Percentiles rank a stretch among this genome's conserved stretches.
These are phyloP conservation scores for Venturia oleaginea DNA, from an alignment of 2,329 filamentous ascomycete species.

Conservation along the genomic window DNA sequence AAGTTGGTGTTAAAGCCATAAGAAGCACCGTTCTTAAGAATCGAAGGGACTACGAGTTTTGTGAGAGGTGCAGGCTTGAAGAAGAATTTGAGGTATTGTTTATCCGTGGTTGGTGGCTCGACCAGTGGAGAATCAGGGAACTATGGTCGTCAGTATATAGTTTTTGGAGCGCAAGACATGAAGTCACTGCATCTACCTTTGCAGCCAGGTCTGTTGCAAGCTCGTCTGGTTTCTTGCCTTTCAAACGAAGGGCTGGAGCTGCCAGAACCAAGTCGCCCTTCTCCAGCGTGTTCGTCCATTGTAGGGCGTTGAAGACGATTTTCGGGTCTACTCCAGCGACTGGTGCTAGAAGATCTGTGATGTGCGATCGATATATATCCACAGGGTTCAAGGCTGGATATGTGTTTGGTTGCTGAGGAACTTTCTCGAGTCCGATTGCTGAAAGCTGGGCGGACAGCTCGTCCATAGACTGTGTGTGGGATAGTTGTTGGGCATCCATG, in stretches of 20 bases:
- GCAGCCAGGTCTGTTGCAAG: conserved; percentile 46
- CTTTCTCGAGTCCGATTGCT: conserved; percentile 28
- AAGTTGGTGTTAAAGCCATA: conserved; percentile 56
- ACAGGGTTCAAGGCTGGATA: conserved; percentile 64
- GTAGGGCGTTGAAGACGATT: conserved; percentile 65
- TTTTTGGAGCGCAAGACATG: background rate
- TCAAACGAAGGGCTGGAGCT: conserved; percentile 70
- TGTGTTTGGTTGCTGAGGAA: conserved; percentile 32
- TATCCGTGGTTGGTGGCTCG: conserved; percentile 56
- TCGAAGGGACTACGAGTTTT: conserved; percentile 57
- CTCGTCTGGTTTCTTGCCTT: conserved; percentile 51
- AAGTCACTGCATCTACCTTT: conserved; percentile 24
- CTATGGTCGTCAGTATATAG: conserved; percentile 32
- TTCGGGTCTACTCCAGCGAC: conserved; percentile 57
- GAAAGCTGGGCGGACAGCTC: conserved; percentile 29
- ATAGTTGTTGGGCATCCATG: conserved; percentile 12
- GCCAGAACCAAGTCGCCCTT: conserved; percentile 76
- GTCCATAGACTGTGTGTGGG: conserved; percentile 21
- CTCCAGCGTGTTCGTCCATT: conserved; percentile 71
- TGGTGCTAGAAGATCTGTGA: conserved; percentile 57
- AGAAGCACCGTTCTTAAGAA: conserved; percentile 50
- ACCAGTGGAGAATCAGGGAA: conserved; percentile 69
- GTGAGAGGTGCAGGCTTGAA: conserved; percentile 62
- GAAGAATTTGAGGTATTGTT: conserved; percentile 70
- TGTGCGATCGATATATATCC: conserved; percentile 71